Conservation (phyloP, 225 moss, liverwort and hornwort species). For the Bryoerythrophyllum caledonicum region DNA sequence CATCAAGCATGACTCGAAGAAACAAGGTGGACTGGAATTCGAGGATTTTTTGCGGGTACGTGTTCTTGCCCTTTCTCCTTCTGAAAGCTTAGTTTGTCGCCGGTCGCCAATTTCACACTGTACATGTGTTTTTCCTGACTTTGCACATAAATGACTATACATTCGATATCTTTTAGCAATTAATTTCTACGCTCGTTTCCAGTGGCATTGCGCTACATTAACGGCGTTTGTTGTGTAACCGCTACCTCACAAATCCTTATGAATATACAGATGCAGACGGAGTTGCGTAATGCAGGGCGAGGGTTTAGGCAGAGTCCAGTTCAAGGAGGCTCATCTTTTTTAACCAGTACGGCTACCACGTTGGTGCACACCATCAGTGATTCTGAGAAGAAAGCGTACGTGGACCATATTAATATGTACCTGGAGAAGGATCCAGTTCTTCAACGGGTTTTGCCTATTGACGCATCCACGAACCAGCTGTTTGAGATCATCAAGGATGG, state of each 20-base stretch:
- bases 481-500: conserved; percentile 94
- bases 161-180: not conserved
- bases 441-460: conserved; percentile 73
- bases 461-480: conserved; percentile 74
- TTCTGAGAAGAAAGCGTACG: conserved; percentile 95
- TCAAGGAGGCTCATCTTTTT: conserved; percentile 77
- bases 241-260: conserved; percentile 1
- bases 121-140: not conserved
- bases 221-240: not conserved
- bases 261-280: conserved; percentile 69
- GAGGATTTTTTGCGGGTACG: conserved; percentile 87
- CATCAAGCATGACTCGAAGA: conserved; percentile 55
- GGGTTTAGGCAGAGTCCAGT: conserved; percentile 76
- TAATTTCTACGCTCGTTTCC: not conserved
- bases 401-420: conserved; percentile 95
- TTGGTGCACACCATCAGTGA: conserved; percentile 93
- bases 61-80: conserved; percentile 7
- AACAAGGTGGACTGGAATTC: conserved; percentile 79
- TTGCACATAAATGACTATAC: not conserved
- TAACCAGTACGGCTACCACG: conserved; percentile 80
- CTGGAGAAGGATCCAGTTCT: conserved; percentile 69
- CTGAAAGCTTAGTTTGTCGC: not conserved
- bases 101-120: not conserved
- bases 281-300: conserved; percentile 78
- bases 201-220: not conserved